Conservation (phyloP, 2,329 filamentous ascomycete species). For the Arthrinium puccinioides region DNA sequence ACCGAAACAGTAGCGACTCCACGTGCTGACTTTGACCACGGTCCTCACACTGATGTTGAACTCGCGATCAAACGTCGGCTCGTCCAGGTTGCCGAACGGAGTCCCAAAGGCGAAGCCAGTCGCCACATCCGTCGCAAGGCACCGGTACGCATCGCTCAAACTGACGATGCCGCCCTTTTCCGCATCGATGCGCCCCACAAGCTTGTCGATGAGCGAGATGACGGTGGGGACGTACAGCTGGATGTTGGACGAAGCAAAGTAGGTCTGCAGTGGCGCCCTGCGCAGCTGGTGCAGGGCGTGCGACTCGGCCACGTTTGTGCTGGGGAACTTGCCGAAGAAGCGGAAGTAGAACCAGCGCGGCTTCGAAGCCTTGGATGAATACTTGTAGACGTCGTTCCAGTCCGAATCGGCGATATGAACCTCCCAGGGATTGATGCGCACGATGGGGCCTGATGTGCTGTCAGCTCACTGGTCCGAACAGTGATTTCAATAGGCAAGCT, state of each 20-base stretch:
- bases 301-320: constrained; percentile 15
- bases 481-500: background rate
- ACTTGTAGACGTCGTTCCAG: constrained; percentile 12
- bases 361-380: constrained; percentile 15
- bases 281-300: constrained; percentile 17
- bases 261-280: constrained; percentile 12
- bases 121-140: constrained; percentile 16
- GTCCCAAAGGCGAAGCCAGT: constrained; percentile 15
- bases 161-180: constrained; percentile 9
- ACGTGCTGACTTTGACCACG: constrained; percentile 12
- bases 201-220: constrained; percentile 12
- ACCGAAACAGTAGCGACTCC: constrained; percentile 13
- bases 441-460: constrained; percentile 1
- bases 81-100: constrained; percentile 15
- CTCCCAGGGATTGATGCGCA: constrained; percentile 4
- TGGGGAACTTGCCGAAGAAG: constrained; percentile 17
- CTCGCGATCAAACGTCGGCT: constrained; percentile 16
- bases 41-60: constrained; percentile 15
- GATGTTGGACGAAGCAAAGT: constrained; percentile 17
- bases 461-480: background rate
- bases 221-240: constrained; percentile 15
- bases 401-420: constrained; percentile 4
- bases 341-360: constrained; percentile 16
- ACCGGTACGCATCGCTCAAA: constrained; percentile 15
- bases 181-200: constrained; percentile 8